Conservation (phyloP, 441 rosid species). For the Kokia cookei region DNA sequence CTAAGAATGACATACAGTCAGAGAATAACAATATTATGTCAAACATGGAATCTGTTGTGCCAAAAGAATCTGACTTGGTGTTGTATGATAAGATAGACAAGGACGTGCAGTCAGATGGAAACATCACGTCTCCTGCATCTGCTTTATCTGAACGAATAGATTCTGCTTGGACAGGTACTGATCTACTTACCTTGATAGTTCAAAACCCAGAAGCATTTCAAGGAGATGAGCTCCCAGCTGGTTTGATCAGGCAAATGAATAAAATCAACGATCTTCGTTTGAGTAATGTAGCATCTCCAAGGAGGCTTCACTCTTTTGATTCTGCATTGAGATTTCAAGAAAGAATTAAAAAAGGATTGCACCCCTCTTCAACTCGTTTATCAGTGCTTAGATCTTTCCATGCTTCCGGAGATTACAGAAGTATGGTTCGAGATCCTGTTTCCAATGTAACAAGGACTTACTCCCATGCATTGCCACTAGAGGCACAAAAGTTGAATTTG, state of each 20-base stretch:
- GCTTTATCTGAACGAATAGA: constrained; percentile 83
- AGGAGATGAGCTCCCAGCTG: constrained; percentile 31
- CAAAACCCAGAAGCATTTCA: constrained; percentile 23
- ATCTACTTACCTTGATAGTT: constrained; percentile 28
- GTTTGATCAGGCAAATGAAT: constrained; percentile 16
- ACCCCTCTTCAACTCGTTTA: constrained; percentile 55
- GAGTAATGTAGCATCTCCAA: constrained; percentile 46
- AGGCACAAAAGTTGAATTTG: constrained; percentile 63
- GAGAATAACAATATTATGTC: constrained; percentile 21
- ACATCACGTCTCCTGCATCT: constrained; percentile 40
- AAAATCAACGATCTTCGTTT: constrained; percentile 29
- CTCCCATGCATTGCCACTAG: constrained; percentile 59
- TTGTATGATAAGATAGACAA: constrained; percentile 24
- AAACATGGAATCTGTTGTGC: constrained; percentile 14
- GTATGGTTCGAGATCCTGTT: constrained; percentile 80
- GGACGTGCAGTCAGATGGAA: constrained; percentile 38
- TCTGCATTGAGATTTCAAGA: constrained; percentile 73
- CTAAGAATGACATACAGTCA: constrained; percentile 14
- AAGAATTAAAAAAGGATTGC: constrained; percentile 49
- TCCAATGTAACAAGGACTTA: constrained; percentile 51
- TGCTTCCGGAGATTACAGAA: constrained; percentile 80
- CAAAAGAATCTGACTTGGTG: constrained; percentile 22
- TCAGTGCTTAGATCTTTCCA: constrained; percentile 71
- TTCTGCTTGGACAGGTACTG: constrained; percentile 91
- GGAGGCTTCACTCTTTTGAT: constrained; percentile 81